Evolutionary conservation across 2,329 filamentous ascomycete genomes (phyloP).

Genomic region (Epichloe aotearoae): DNA sequence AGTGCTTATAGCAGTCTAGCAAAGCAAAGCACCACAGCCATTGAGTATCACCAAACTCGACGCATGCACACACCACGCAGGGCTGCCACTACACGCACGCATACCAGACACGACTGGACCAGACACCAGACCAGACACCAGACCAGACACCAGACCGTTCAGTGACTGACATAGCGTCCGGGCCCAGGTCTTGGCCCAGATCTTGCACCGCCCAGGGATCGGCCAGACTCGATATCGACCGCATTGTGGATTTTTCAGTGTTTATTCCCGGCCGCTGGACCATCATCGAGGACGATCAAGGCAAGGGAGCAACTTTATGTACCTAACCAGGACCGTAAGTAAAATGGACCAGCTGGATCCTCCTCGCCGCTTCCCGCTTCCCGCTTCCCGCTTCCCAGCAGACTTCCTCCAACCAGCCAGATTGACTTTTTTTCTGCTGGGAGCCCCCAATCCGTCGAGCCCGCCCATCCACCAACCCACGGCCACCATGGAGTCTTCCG

Average conservation of each 20-base stretch:
- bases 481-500: constrained; percentile 4
- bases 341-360: background rate
- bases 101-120: no score
- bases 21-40: background rate
- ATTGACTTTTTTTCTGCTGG: constrained; percentile 1
- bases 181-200: no score
- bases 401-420: background rate
- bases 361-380: background rate
- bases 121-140: no score
- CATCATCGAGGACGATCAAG: background rate
- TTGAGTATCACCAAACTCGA: background rate
- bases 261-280: background rate
- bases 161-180: no score
- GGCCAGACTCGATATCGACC: background rate
- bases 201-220: background rate
- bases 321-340: background rate
- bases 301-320: background rate
- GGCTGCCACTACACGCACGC: no score
- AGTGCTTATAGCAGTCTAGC: background rate
- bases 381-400: background rate
- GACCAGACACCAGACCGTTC: no score
- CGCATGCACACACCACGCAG: background rate
- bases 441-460: background rate
- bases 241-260: background rate
- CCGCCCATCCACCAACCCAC: background rate